Evolutionary conservation across 1,284 basidiomycete genomes (phyloP).

Genomic region (Anthracocystis setariae): DNA sequence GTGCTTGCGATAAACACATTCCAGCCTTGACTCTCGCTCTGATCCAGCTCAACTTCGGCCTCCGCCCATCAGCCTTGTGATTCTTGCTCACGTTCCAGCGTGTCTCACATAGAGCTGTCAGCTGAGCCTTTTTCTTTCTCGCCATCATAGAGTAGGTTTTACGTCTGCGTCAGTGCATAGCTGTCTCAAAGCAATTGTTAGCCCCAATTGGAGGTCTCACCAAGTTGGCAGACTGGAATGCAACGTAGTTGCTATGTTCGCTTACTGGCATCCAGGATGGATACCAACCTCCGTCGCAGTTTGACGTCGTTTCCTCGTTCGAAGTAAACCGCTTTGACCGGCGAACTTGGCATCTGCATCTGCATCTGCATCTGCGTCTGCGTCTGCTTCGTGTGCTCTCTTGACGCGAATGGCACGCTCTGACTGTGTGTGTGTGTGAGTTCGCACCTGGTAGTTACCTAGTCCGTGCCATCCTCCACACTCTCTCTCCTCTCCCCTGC

Average conservation of each 20-base stretch:
- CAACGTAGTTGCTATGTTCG: neutral
- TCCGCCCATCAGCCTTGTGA: neutral
- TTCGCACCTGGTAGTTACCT: no score
- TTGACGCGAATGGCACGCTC: neutral
- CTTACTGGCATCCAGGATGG: conserved; percentile 4
- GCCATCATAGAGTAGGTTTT: neutral
- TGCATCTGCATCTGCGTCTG: no score
- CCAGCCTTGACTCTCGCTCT: neutral
- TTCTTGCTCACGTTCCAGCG: neutral
- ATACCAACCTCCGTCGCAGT: conserved; percentile 15
- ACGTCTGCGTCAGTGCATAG: conserved; percentile 7
- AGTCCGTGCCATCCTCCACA: neutral
- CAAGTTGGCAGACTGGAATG: neutral
- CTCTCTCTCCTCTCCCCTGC: neutral
- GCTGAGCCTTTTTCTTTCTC: conserved; percentile 1
- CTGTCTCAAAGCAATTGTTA: neutral
- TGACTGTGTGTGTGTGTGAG: neutral
- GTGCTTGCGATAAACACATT: neutral
- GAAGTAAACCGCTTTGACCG: neutral
- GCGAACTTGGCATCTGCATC: no score
- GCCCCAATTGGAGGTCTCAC: neutral
- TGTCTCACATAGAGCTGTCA: conserved; percentile 23
- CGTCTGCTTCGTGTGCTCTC: neutral
- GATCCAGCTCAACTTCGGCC: neutral
- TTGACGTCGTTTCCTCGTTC: conserved; percentile 11